A percentile compares a stretch with the other conserved stretches of the same genome.
phyloP scores from a whole-genome alignment of 1,284 basidiomycete genomes.

The Microstroma glucosiphilum region DNA sequence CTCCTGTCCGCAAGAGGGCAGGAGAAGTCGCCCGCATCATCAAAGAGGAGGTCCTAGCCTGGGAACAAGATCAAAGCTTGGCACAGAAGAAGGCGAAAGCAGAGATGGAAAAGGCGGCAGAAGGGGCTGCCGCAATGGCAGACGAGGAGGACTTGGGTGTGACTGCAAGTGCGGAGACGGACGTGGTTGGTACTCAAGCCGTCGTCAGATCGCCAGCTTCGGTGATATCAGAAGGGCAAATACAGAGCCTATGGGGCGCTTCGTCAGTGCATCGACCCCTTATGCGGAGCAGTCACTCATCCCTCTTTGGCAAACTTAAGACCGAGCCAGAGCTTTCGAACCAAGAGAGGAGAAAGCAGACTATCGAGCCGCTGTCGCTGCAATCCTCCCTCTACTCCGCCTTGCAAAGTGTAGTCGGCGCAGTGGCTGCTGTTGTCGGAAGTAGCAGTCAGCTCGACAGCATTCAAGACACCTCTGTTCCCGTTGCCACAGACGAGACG shows the following conservation, averaged over 20 bases:
- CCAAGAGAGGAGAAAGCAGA: background rate
- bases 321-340: background rate
- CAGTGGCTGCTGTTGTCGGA: background rate
- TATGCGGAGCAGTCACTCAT: background rate
- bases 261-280: background rate
- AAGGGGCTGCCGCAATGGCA: background rate
- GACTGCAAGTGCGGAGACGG: background rate
- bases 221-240: background rate
- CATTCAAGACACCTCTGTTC: background rate
- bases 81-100: slow-evolving; percentile 1
- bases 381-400: background rate
- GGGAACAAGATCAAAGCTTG: slow-evolving; percentile 12
- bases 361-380: background rate
- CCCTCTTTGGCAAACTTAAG: background rate
- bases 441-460: background rate
- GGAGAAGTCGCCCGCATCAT: slow-evolving; percentile 32
- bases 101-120: background rate
- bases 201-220: background rate
- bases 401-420: background rate
- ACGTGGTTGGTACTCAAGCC: background rate
- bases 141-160: slow-evolving; percentile 16
- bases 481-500: background rate
- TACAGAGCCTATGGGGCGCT: too few relatives aligned
- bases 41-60: slow-evolving; percentile 24
- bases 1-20: slow-evolving; percentile 24